These are phyloP conservation scores for Penicillium sp. DNA, from an alignment of 2,329 filamentous ascomycete species.

Conservation along the genomic window DNA sequence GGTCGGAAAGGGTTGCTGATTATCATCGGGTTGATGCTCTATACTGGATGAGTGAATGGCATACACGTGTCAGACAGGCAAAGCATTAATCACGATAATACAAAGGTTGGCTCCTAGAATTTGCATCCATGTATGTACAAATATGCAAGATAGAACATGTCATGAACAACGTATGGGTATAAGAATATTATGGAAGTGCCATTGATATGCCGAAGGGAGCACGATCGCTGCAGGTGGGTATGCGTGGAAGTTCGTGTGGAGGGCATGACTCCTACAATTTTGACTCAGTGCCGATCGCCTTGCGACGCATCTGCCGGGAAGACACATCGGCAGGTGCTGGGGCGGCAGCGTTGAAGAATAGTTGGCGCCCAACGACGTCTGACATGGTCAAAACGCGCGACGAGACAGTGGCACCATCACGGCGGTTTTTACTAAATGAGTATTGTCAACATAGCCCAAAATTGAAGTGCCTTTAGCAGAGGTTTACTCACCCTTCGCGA, in stretches of 20 bases:
- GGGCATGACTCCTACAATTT: slow-evolving; percentile 28
- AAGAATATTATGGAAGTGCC: slow-evolving; percentile 3
- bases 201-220: neutral
- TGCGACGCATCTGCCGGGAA: slow-evolving; percentile 39
- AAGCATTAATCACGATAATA: neutral
- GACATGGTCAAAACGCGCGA: slow-evolving; percentile 76
- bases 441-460: neutral
- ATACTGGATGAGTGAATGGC: too few relatives aligned
- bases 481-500: slow-evolving; percentile 66
- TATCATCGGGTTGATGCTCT: neutral
- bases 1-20: slow-evolving; percentile 19
- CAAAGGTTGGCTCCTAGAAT: neutral
- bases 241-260: neutral
- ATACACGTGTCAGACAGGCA: too few relatives aligned
- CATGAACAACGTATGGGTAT: slow-evolving; percentile 8
- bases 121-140: slow-evolving; percentile 2
- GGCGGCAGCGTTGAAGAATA: slow-evolving; percentile 57
- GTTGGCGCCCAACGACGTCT: slow-evolving; percentile 68
- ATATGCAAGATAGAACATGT: neutral
- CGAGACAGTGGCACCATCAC: slow-evolving; percentile 89
- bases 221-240: neutral
- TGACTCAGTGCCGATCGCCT: slow-evolving; percentile 38
- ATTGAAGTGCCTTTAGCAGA: neutral
- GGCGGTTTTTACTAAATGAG: slow-evolving; percentile 70
- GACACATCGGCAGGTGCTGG: slow-evolving; percentile 34